Percentiles rank a stretch among this genome's conserved stretches.
These are phyloP conservation scores for Kwoniella shandongensis DNA, from an alignment of 768 basidiomycete species.

Conservation along the genomic window DNA sequence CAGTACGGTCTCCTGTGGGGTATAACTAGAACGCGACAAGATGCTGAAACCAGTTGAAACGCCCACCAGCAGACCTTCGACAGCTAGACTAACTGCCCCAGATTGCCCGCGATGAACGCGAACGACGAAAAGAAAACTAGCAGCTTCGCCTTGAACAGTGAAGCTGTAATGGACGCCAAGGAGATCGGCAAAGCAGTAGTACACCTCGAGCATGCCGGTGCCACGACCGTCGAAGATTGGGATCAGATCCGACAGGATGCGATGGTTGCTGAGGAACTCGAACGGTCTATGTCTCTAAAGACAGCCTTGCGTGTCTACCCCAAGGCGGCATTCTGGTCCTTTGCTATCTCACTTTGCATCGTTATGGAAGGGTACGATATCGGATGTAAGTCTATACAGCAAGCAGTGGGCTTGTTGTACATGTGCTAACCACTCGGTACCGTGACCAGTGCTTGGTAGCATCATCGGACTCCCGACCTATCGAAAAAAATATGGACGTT, in stretches of 20 bases:
- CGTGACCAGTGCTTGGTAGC: slow-evolving; percentile 2
- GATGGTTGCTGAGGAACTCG: neutral
- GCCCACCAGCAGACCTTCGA: too few species aligned
- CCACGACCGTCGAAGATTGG: neutral
- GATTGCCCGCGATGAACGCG: too few species aligned
- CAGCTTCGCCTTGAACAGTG: too few species aligned
- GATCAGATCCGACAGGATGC: neutral
- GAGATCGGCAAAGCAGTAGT: too few species aligned
- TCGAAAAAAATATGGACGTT: slow-evolving; percentile 7
- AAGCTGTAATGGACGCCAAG: too few species aligned
- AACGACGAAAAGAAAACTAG: too few species aligned
- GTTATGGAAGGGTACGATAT: slow-evolving; percentile 13
- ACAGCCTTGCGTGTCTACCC: slow-evolving; percentile 9
- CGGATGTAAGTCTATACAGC: neutral
- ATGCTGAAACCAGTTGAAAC: too few species aligned
- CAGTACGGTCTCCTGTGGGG: too few species aligned
- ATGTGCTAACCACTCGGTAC: neutral
- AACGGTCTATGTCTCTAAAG: neutral
- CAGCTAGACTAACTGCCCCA: too few species aligned
- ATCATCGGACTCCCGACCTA: slow-evolving; percentile 8
- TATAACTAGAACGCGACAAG: too few species aligned
- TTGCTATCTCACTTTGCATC: slow-evolving; percentile 5
- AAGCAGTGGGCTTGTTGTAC: neutral
- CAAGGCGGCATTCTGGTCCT: slow-evolving; percentile 16
- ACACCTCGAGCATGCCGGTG: too few species aligned